Evolutionary conservation across 78 protist genomes (phyloP).

Genomic region (Neovahlkampfia damariscottae): DNA sequence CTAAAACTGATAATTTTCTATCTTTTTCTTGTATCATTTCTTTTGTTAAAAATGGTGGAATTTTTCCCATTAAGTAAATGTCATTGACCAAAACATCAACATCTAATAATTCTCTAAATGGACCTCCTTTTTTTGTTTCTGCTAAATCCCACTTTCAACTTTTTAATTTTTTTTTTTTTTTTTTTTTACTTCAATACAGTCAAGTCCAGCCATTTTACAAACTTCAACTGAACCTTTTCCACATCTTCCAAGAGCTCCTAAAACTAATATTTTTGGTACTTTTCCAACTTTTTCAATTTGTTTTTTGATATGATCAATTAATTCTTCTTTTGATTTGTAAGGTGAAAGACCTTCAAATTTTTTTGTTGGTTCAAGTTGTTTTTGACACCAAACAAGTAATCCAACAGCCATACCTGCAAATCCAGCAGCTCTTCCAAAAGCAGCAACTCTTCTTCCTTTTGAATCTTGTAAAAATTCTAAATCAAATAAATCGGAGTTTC

Average conservation of each 20-base stretch:
- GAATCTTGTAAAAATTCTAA: slow-evolving; percentile 51
- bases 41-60: slow-evolving; percentile 48
- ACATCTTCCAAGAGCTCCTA: slow-evolving; percentile 73
- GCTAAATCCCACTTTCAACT: slow-evolving; percentile 53
- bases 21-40: slow-evolving; percentile 12
- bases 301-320: neutral
- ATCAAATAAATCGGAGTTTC: slow-evolving; percentile 42
- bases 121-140: slow-evolving; percentile 70
- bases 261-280: slow-evolving; percentile 28
- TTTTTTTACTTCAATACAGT: too few species aligned
- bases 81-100: slow-evolving; percentile 56
- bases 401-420: slow-evolving; percentile 49
- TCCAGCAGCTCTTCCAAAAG: slow-evolving; percentile 71
- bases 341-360: neutral
- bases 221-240: slow-evolving; percentile 56
- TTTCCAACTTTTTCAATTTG: neutral
- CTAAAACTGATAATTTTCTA: slow-evolving; percentile 20
- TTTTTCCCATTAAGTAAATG: slow-evolving; percentile 46
- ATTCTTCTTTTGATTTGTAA: neutral
- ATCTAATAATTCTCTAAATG: slow-evolving; percentile 45
- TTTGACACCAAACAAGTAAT: slow-evolving; percentile 38
- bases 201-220: slow-evolving; percentile 21
- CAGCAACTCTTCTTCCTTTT: slow-evolving; percentile 54
- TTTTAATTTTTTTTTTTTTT: too few species aligned
- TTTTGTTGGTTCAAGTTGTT: neutral